These are phyloP conservation scores for Cercospora janseana DNA, from an alignment of 2,329 filamentous ascomycete genomes.

Conservation along the genomic window DNA sequence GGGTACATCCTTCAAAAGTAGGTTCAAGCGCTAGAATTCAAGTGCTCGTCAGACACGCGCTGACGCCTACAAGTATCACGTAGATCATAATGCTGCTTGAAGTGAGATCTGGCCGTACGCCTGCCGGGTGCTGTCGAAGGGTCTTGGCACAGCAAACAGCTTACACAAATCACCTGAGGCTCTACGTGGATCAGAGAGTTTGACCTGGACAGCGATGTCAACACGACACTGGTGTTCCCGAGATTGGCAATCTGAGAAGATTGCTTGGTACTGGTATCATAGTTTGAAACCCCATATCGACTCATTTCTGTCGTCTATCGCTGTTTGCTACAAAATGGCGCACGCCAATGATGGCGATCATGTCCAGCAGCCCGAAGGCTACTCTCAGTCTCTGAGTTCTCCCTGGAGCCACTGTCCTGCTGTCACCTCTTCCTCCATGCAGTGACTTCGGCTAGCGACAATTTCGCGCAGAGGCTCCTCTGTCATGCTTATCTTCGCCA, in stretches of 20 bases:
- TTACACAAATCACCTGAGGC: background rate
- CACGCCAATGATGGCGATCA: too few species aligned
- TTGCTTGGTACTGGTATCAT: too few species aligned
- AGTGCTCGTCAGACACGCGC: too few species aligned
- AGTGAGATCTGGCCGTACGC: background rate
- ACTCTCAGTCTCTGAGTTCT: background rate
- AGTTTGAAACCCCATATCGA: background rate
- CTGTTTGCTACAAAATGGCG: conserved; percentile 1
- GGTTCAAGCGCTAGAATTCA: too few species aligned
- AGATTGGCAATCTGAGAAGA: too few species aligned
- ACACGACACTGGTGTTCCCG: too few species aligned
- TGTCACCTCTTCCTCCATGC: background rate
- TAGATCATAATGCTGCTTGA: too few species aligned
- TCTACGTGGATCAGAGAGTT: too few species aligned
- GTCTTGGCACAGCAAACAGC: background rate
- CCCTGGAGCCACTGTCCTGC: background rate
- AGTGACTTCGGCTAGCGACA: background rate
- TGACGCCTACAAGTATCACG: too few species aligned
- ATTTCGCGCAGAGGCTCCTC: background rate
- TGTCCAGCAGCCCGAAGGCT: too few species aligned
- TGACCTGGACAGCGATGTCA: too few species aligned
- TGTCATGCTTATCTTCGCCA: background rate
- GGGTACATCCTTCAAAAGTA: background rate
- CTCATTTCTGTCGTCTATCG: conserved; percentile 1
- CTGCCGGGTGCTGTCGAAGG: background rate